Percentiles rank a stretch among this genome's conserved stretches.
phyloP scores from a whole-genome alignment of 2,329 filamentous ascomycete species.

The Microascus cirrosus region DNA sequence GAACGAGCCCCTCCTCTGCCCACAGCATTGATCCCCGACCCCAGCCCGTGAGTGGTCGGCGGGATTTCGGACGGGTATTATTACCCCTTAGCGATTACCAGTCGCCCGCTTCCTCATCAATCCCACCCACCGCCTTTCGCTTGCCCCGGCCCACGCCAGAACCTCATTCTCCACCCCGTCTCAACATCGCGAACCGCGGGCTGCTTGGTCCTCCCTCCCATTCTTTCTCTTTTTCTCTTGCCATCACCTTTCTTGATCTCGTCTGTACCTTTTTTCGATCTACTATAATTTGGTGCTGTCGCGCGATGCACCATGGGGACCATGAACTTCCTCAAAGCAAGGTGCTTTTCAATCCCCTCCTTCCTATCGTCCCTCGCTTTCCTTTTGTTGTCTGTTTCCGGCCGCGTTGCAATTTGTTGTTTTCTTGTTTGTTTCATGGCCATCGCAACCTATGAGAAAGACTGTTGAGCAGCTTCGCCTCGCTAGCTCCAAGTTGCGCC shows the following conservation, averaged over 20 bases:
- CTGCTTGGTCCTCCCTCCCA: not conserved
- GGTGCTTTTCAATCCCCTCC: conserved; percentile 2
- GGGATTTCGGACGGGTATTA: not conserved
- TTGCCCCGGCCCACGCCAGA: not conserved
- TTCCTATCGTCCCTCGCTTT: conserved; percentile 4
- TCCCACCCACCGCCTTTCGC: not conserved
- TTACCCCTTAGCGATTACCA: not conserved
- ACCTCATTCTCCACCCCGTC: not conserved
- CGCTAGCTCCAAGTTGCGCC: not conserved
- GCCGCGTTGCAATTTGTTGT: not conserved
- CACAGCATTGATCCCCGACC: not conserved
- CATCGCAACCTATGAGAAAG: not conserved
- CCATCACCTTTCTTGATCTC: not conserved
- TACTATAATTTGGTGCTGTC: not conserved
- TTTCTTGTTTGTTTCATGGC: conserved; percentile 2
- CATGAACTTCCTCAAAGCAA: conserved; percentile 4
- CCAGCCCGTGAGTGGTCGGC: not conserved
- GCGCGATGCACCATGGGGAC: not conserved
- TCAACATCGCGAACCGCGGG: not conserved
- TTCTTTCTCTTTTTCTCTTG: not conserved
- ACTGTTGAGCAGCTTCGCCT: not conserved
- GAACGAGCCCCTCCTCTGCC: not conserved
- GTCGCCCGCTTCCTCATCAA: not conserved
- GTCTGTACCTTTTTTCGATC: not conserved
- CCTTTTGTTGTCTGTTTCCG: conserved; percentile 3